Base-by-base conservation (phyloP, 495 filamentous ascomycete species). In the Penicillium maclennaniae region DNA sequence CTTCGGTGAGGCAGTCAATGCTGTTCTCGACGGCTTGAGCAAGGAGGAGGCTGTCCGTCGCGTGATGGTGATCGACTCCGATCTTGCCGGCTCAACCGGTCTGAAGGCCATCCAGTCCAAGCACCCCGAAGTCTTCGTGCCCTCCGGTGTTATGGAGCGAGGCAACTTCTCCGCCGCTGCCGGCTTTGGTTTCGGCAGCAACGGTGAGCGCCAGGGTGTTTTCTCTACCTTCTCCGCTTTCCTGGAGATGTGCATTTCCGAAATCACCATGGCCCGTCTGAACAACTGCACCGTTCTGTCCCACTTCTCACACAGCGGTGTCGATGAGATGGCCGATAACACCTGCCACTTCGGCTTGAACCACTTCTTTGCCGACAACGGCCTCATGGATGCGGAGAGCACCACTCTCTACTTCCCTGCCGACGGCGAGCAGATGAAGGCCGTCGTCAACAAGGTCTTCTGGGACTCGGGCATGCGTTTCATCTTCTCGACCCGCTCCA, bases 1-100 rank as follows among this genome's bases (percentile, higher is more conserved):
- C 43, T 73, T 73, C 31, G 70, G 70, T 41, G 70, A 73, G 7
- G 70, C 68, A 6, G 70, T 73, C 36, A 73, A 73, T 51, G 49
- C 47, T 1, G 62, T 73, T 14, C 70, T 73, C 14, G 67, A 73
- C 42, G 59, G 55, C 8, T 47, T 73, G 26, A 71, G 68, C 55
- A 67, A 71, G 47, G 67, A 71, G 26, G 70, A 73, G 17, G 70
- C 70, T 16, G 51, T 51, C 26, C 63, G 59, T n/a, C 68, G 70
- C 0, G 70, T 73, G n/a, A 71, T 73, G 70, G 70, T 73, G 26
- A 73, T 73, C 43, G 70, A 73, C 60, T 73, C 70, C 2, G 70
- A 73, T 54, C 60, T 73, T 14, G 70, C 66, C 17, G 70, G 70
- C 21, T 73, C 70, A 1, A 73, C 70, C n/a, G 70, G 70, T 12